Base-by-base conservation (phyloP, 2,329 filamentous ascomycete species). In the Aspergillus tamarii region DNA sequence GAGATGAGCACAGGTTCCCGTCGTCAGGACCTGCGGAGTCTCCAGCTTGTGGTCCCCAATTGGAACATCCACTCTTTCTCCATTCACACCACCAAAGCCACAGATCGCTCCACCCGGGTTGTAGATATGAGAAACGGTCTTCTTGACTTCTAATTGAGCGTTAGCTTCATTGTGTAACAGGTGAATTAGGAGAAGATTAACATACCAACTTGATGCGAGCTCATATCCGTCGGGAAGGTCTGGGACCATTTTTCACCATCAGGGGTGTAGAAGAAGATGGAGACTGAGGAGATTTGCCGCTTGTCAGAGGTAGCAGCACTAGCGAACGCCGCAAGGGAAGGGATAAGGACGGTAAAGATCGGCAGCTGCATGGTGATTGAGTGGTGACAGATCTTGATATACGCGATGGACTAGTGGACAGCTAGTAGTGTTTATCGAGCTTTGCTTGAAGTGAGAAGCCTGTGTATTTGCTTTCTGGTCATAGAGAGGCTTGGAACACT, bases 101-200 rank as follows among this genome's bases (percentile, higher is more conserved):
- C 61, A 63, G 41, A 12, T 50, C 16, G 61, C 61, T 10, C 61
- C 61, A 16, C 61, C 61, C 2, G 57, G 57, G 57, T 63, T 63
- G 41, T 60, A 63, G 50, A 59, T 41, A n/a, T 34, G 39, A 8
- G 36, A 46, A 16, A 62, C 61, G 0, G 26, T 21, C 21, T 26
- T n/a, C 34, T 45, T 23, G 26, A 5, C 21, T 9, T 46, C 55
- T 57, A 45, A 11, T 6, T 32, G 55, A 7, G 4, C 10, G 39
- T 46, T 9, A 45, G 36, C 39, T 16, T 14, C 6, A 12, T 28
- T 10, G 6, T 30, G 11, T 1, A 4, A 26, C 2, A 4, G 12
- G 14, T 4, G 14, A 2, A 4, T 3, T 3, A 30, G 4, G 14
- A 12, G 16, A 9, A 12, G 9, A 45, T 43, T 1, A 12, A 7